Evolutionary conservation across 2,329 filamentous ascomycete genomes (phyloP).

Genomic region (Dactylellina cionopaga): DNA sequence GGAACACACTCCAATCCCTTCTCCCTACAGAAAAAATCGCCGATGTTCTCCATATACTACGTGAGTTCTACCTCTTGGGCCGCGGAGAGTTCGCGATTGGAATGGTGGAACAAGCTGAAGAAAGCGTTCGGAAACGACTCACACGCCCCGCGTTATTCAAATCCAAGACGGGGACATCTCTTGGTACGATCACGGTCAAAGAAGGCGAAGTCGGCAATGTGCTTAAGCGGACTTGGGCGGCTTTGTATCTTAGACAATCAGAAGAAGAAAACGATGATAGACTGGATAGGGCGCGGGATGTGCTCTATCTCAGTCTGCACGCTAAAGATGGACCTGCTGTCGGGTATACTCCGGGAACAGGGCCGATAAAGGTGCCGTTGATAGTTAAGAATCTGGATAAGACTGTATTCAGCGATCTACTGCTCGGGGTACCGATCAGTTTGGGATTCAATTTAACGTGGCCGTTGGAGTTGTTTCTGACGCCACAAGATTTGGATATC

Average conservation of each 20-base stretch:
- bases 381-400: constrained; percentile 61
- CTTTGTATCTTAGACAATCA: constrained; percentile 78
- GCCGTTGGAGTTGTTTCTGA: constrained; percentile 87
- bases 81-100: constrained; percentile 91
- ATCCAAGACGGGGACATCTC: constrained; percentile 65
- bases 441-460: constrained; percentile 78
- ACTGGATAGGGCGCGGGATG: constrained; percentile 81
- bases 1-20: constrained; percentile 82
- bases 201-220: constrained; percentile 85
- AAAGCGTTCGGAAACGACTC: constrained; percentile 78
- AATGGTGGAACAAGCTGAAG: constrained; percentile 84
- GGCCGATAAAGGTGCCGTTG: constrained; percentile 54
- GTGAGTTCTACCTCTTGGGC: constrained; percentile 87
- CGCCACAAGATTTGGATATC: constrained; percentile 75
- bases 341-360: constrained; percentile 55
- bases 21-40: constrained; percentile 80
- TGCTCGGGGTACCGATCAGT: constrained; percentile 79
- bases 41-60: constrained; percentile 78
- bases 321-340: constrained; percentile 59
- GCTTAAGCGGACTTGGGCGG: constrained; percentile 79
- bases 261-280: constrained; percentile 79
- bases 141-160: constrained; percentile 67
- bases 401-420: constrained; percentile 75
- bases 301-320: constrained; percentile 74
- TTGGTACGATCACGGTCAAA: constrained; percentile 69